Percentiles rank a stretch among this genome's conserved stretches.
These are phyloP conservation scores for Lasiosphaeria ovina DNA, from an alignment of 495 filamentous ascomycete species.

Conservation along the genomic window DNA sequence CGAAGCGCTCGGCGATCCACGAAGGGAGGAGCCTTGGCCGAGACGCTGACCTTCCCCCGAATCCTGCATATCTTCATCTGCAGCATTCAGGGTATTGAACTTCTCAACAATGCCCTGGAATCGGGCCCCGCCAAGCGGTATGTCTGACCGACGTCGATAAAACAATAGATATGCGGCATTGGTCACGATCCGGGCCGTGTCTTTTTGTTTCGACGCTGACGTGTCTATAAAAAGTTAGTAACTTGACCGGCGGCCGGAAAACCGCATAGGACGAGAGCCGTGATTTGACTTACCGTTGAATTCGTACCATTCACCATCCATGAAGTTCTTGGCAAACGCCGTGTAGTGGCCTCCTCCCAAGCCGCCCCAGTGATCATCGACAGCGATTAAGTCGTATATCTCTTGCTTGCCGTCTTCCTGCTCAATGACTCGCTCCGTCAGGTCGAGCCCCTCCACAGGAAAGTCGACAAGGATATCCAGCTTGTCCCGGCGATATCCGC, in stretches of 20 bases:
- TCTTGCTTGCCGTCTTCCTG: slow-evolving; percentile 73
- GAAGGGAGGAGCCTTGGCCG: slow-evolving; percentile 76
- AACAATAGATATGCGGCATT: slow-evolving; percentile 87
- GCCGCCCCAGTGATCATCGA: slow-evolving; percentile 92
- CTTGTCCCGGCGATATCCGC: slow-evolving; percentile 75
- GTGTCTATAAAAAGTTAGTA: slow-evolving; percentile 57
- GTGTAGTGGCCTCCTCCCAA: slow-evolving; percentile 95
- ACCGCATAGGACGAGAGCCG: not conserved
- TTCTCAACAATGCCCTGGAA: slow-evolving; percentile 67
- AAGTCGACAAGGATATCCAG: slow-evolving; percentile 90
- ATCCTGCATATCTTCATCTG: slow-evolving; percentile 44
- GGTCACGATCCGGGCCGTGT: slow-evolving; percentile 58
- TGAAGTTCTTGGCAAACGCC: slow-evolving; percentile 86
- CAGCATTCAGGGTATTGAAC: slow-evolving; percentile 41
- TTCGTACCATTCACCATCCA: slow-evolving; percentile 83
- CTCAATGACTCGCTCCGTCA: slow-evolving; percentile 72
- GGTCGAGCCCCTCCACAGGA: slow-evolving; percentile 81
- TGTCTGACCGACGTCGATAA: slow-evolving; percentile 80
- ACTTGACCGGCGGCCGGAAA: not conserved
- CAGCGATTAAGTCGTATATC: slow-evolving; percentile 88
- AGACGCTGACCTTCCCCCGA: slow-evolving; percentile 84
- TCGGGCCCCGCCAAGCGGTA: slow-evolving; percentile 71
- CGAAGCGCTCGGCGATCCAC: slow-evolving; percentile 82
- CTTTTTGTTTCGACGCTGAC: slow-evolving; percentile 52
- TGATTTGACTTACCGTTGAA: slow-evolving; percentile 74